Percentiles rank a stretch among this genome's conserved stretches.
Evolutionary conservation across 495 filamentous ascomycete genomes (phyloP).

Genomic region (Cairneyella variabilis): DNA sequence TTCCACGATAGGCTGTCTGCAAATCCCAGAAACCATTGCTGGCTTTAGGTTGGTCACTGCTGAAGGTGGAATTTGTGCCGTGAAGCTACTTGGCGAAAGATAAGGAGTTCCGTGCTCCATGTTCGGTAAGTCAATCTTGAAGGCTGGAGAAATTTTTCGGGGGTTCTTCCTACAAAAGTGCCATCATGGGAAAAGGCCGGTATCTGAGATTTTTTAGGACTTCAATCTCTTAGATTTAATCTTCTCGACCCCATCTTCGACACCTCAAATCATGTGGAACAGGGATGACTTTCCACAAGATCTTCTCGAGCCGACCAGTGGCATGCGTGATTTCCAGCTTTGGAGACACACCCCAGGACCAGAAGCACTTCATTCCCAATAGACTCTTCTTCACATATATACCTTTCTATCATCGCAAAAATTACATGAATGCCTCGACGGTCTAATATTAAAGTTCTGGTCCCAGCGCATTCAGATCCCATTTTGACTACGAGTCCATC

Average conservation of each 20-base stretch:
- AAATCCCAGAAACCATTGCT: not conserved
- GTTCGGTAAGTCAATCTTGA: not conserved
- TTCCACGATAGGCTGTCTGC: too few relatives aligned
- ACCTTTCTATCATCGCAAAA: not conserved
- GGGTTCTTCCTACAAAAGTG: not conserved
- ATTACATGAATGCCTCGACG: not conserved
- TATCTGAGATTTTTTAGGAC: too few relatives aligned
- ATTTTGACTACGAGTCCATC: not conserved
- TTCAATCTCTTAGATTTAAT: not conserved
- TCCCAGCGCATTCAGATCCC: not conserved
- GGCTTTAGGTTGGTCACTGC: not conserved
- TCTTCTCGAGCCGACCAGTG: not conserved
- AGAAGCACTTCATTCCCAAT: not conserved
- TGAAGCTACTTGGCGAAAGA: not conserved
- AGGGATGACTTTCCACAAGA: not conserved
- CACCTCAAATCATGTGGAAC: not conserved
- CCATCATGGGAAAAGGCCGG: too few relatives aligned
- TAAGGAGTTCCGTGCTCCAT: not conserved
- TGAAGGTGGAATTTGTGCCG: not conserved
- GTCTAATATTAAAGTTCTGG: not conserved
- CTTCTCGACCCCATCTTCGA: not conserved
- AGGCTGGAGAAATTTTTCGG: not conserved
- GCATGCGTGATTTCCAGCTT: not conserved
- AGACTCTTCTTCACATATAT: not conserved
- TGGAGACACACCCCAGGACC: too few relatives aligned